Evolutionary conservation across 805 yeast genomes (phyloP), one percentile per base, ranked within the genome.

Genomic region (Teunomyces funiuensis): DNA sequence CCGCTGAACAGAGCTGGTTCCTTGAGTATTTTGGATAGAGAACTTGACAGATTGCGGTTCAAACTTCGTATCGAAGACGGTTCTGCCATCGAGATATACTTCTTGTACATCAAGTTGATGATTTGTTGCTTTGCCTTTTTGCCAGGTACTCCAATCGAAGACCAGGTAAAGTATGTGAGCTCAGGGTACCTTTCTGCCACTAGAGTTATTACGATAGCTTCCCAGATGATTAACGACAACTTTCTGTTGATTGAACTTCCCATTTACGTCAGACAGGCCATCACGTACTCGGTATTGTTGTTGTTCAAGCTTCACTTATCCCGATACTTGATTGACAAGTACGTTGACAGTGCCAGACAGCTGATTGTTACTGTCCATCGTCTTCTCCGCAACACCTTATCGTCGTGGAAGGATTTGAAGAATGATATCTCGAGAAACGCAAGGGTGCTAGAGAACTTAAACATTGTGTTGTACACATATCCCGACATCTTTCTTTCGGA

Each of bases 341-440:
- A 83, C 55, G 79, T 88, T 30, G 95, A 88, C 54, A 84, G 95
- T 22, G 90, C 96, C 1, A 76, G 97, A 50, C 97, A 90, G 61
- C 85, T 95, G 3, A 86, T 90, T 53, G 97, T 90, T 10, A 90
- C 97, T 0, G 95, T 88, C 2, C 97, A 90, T 61, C 73, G 97
- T 57, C 66, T 89, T 33, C 87, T 80, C 59, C 74, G 97, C 62
- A 90, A 90, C 57, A 89, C 91, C 62, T 70, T 88, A 28, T 83
- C 93, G 3, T 90, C 95, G 5, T 90, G 97, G 97, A 83, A 86
- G 49, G 85, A 84, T 37, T 85, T 89, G 28, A 88, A 88, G 46
- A 89, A 88, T 64, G 97, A 90, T 63, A 85, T 90, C 23, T 83
- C 95, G 2, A 74, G 97, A 60, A 86, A 95, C 0, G 97, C 97